Conservation (phyloP, 805 yeast genomes). For the Wickerhamomyces sydowiorum region DNA sequence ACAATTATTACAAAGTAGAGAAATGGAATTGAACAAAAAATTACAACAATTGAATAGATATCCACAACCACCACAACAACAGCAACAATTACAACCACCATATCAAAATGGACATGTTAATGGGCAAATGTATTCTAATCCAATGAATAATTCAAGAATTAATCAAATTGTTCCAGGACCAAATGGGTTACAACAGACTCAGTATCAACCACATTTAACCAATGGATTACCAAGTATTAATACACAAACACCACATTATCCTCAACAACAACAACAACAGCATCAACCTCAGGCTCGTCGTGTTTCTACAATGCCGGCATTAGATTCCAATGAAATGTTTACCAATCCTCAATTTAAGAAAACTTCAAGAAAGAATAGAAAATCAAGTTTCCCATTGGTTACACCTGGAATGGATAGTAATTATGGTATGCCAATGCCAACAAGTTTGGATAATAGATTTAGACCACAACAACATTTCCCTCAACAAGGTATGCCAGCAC, state of each 20-base stretch:
- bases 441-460: background rate
- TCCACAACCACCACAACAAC: slow-evolving; percentile 1
- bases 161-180: background rate
- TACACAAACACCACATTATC: slow-evolving; percentile 1
- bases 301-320: slow-evolving; percentile 18
- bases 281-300: slow-evolving; percentile 21
- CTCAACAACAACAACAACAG: slow-evolving; percentile 5
- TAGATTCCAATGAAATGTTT: slow-evolving; percentile 9
- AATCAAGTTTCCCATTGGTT: slow-evolving; percentile 28
- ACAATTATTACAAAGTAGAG: slow-evolving; percentile 16
- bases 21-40: slow-evolving; percentile 21
- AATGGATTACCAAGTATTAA: background rate
- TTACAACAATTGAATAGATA: slow-evolving; percentile 6
- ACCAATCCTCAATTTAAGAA: slow-evolving; percentile 22
- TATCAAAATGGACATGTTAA: background rate
- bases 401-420: background rate
- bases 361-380: slow-evolving; percentile 41
- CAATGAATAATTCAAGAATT: background rate
- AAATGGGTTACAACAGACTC: background rate
- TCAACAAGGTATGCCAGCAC: too few species aligned
- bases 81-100: slow-evolving; percentile 1
- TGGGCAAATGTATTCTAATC: background rate
- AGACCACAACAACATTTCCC: slow-evolving; percentile 1
- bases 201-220: background rate
- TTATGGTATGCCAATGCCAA: slow-evolving; percentile 8